phyloP scores from a whole-genome alignment of 1,284 basidiomycete species.

The Trametes pubescens region DNA sequence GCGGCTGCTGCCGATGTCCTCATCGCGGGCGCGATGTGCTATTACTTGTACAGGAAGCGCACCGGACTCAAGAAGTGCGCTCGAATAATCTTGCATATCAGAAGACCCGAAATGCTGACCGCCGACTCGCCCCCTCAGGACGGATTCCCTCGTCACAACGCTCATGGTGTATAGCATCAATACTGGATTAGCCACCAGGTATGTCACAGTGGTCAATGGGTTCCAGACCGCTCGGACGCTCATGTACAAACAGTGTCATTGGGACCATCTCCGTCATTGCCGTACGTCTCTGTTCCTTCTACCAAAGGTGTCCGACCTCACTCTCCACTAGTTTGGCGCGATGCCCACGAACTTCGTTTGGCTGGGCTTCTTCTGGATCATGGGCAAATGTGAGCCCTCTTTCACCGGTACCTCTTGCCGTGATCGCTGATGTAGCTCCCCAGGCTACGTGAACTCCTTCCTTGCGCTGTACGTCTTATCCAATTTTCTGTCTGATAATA shows the following conservation, averaged over 20 bases:
- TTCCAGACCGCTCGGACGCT: neutral
- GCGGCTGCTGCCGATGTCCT: slow-evolving; percentile 43
- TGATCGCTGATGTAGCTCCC: neutral
- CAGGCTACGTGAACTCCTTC: slow-evolving; percentile 43
- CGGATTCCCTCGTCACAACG: slow-evolving; percentile 42
- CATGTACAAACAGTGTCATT: slow-evolving; percentile 34
- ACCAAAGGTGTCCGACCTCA: neutral
- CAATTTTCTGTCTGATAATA: too few species aligned
- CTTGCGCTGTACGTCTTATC: slow-evolving; percentile 33
- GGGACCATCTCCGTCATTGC: slow-evolving; percentile 38
- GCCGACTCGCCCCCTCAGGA: slow-evolving; percentile 26
- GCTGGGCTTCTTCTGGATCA: slow-evolving; percentile 44
- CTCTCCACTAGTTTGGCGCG: slow-evolving; percentile 35
- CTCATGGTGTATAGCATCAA: slow-evolving; percentile 46
- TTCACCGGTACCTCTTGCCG: too few species aligned
- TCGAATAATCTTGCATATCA: neutral
- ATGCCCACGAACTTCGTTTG: slow-evolving; percentile 45
- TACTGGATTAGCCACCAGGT: slow-evolving; percentile 44
- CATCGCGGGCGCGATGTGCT: slow-evolving; percentile 43
- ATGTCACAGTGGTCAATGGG: neutral
- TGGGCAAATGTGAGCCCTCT: slow-evolving; percentile 41
- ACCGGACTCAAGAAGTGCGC: slow-evolving; percentile 42
- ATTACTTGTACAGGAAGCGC: slow-evolving; percentile 40
- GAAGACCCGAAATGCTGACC: neutral
- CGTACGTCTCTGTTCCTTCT: slow-evolving; percentile 15